A percentile compares a stretch with the other conserved stretches of the same genome.
These are phyloP conservation scores for Chamaenerion angustifolium DNA, from an alignment of 345 rosid genomes.

Conservation along the genomic window DNA sequence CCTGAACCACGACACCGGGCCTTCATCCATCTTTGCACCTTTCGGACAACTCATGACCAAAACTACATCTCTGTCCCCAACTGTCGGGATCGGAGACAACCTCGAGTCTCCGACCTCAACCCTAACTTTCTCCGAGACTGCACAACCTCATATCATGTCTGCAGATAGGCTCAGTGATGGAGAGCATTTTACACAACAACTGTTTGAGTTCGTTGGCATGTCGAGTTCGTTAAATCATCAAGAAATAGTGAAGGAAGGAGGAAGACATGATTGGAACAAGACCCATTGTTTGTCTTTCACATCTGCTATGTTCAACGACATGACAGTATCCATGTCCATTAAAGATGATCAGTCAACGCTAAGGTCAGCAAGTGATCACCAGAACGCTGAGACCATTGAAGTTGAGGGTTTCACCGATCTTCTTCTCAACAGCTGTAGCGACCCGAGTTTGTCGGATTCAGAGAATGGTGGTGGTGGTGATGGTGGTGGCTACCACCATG, in stretches of 20 bases:
- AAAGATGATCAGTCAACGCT: slow-evolving; percentile 23
- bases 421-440: slow-evolving; percentile 37
- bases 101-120: slow-evolving; percentile 88
- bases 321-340: slow-evolving; percentile 27
- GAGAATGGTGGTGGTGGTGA: too few relatives aligned
- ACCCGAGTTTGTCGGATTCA: slow-evolving; percentile 29
- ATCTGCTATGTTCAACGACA: slow-evolving; percentile 22
- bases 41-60: background rate
- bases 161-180: slow-evolving; percentile 12
- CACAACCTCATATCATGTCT: slow-evolving; percentile 14
- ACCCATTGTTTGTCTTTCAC: slow-evolving; percentile 32
- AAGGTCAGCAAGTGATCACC: too few relatives aligned
- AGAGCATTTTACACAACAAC: slow-evolving; percentile 23
- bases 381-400: slow-evolving; percentile 22
- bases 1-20: slow-evolving; percentile 15
- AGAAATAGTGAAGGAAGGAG: slow-evolving; percentile 24
- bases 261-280: slow-evolving; percentile 46
- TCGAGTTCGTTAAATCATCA: slow-evolving; percentile 36
- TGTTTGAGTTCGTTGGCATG: slow-evolving; percentile 38
- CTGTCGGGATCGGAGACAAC: slow-evolving; percentile 20
- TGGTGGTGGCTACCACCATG: slow-evolving; percentile 36
- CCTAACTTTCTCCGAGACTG: slow-evolving; percentile 57
- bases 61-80: background rate
- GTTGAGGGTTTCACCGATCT: slow-evolving; percentile 80
- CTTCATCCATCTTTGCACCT: slow-evolving; percentile 1